Evolutionary conservation across 345 rosid genomes (phyloP), one percentile per base, ranked within the genome.

Genomic region (Dovyalis caffra): DNA sequence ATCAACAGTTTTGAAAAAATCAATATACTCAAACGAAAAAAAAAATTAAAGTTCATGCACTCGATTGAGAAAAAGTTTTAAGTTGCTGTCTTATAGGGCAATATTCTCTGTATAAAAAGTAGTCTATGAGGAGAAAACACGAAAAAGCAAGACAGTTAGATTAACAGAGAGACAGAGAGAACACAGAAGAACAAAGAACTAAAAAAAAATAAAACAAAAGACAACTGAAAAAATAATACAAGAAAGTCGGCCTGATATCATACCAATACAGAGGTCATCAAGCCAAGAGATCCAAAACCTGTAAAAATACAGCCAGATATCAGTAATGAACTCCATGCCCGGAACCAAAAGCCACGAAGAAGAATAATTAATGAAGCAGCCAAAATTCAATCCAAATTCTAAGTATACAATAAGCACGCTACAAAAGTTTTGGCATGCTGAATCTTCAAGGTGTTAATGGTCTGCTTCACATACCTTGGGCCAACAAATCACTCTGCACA

Each of bases 191-290:
- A 3, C 20, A 38, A 9, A 67, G 56, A 68, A 9, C 14, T 8
- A 68, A 29, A 0, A 28, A n/a, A 20, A 23, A 3, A 66, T 26
- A 34, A 37, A 6, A 18, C 47, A 37, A 10, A 20, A 7, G 20
- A 4, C 29, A 29, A 26, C 5, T 43, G 11, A 6, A 45, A 53
- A 72, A 58, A 31, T 23, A 31, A 28, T 3, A 26, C 32, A 15
- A 63, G 12, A 38, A 45, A 71, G 38, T 18, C 21, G 35, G 53
- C 47, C 62, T 61, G 15, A 25, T 63, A 68, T 74, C 79, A 58
- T 90, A 92, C 99, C 97, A 95, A 81, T 35, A 95, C 99, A 61
- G 99, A 93, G 66, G 98, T 93, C 99, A 95, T 95, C 90, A 95
- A 81, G 78, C 99, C 99, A 81, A 95, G 99, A 69, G 98, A 95